Base-by-base conservation (phyloP, 805 yeast species). In the Wickerhamomyces canadensis region DNA sequence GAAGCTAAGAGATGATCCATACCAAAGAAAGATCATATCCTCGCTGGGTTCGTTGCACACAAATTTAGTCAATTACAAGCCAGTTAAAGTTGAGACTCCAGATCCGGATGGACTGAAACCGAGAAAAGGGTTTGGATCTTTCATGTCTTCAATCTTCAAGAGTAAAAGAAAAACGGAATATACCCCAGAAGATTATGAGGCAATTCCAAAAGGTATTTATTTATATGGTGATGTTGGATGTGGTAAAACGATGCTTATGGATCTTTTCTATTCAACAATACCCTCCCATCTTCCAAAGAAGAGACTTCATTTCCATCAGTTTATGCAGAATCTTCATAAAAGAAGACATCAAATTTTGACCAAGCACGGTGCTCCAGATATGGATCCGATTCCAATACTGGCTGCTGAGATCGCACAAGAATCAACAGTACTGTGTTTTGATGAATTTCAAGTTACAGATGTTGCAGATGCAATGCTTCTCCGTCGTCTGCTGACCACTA, bases 191-290 rank as follows among this genome's bases (percentile, higher is more conserved):
- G 59, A 53, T 30, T 66, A 61, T 21, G 60, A 60, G 15, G 51
- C 50, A 3, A 67, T 80, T 12, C 96, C 93, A 2, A 68, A 73
- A 47, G 98, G 98, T 5, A 82, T 93, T 7, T 93, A 93, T 54
- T 68, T 93, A 22, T 93, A 85, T 60, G 98, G 98, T 17, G 98
- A 93, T 59, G 98, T 93, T 30, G 98, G 98, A 2, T 89, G 98
- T 61, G 98, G 98, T 4, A 91, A 93, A 57, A 93, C 98, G 7
- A 91, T 93, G 97, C 67, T 93, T 42, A 91, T 93, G 98, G 98
- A 93, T 60, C 67, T 93, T 47, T 93, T 93, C 53, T 93, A 89
- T 61, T 67, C 76, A 16, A 86, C 96, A 0, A 73, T 91, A 14
- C 97, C 98, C 0, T 35, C 61, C 0, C 85, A 83, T 55, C 65